These are phyloP conservation scores for Neophaeococcomyces mojaviensis DNA, from an alignment of 2,329 filamentous ascomycete species.

Conservation along the genomic window DNA sequence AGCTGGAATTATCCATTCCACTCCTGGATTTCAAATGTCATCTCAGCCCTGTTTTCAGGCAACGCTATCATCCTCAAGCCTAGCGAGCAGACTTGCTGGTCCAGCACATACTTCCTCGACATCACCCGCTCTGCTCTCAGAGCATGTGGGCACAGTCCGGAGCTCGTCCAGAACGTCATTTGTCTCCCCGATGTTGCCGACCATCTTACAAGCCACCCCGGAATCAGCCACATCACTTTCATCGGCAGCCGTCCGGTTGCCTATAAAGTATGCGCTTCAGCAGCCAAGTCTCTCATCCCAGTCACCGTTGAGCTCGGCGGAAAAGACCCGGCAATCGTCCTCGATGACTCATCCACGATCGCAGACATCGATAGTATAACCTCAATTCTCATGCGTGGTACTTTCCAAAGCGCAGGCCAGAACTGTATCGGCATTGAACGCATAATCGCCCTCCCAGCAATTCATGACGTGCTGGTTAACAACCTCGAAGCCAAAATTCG, in stretches of 20 bases:
- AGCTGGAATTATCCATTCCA: slow-evolving; percentile 98
- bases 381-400: slow-evolving; percentile 80
- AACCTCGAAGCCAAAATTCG: slow-evolving; percentile 67
- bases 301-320: slow-evolving; percentile 87
- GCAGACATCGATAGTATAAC: slow-evolving; percentile 60
- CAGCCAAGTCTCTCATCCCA: slow-evolving; percentile 78
- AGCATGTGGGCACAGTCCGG: slow-evolving; percentile 73
- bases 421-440: slow-evolving; percentile 98
- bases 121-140: slow-evolving; percentile 72
- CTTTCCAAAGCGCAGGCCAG: slow-evolving; percentile 82
- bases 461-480: slow-evolving; percentile 66
- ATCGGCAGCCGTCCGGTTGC: slow-evolving; percentile 86
- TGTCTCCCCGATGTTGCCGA: slow-evolving; percentile 82
- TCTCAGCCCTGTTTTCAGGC: slow-evolving; percentile 82
- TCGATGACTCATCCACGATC: slow-evolving; percentile 62
- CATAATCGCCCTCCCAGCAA: slow-evolving; percentile 68
- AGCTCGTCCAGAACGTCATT: slow-evolving; percentile 74
- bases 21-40: slow-evolving; percentile 85
- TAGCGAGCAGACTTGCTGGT: slow-evolving; percentile 95
- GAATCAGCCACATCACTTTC: slow-evolving; percentile 85
- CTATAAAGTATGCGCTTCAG: slow-evolving; percentile 77
- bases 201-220: slow-evolving; percentile 75
- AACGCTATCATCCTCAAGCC: slow-evolving; percentile 91
- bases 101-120: slow-evolving; percentile 68
- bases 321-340: slow-evolving; percentile 84